A percentile compares a stretch with the other conserved stretches of the same genome.
These are phyloP conservation scores for Nannochloropsis oceanica DNA, from an alignment of 108 stramenopile genomes.

Conservation along the genomic window DNA sequence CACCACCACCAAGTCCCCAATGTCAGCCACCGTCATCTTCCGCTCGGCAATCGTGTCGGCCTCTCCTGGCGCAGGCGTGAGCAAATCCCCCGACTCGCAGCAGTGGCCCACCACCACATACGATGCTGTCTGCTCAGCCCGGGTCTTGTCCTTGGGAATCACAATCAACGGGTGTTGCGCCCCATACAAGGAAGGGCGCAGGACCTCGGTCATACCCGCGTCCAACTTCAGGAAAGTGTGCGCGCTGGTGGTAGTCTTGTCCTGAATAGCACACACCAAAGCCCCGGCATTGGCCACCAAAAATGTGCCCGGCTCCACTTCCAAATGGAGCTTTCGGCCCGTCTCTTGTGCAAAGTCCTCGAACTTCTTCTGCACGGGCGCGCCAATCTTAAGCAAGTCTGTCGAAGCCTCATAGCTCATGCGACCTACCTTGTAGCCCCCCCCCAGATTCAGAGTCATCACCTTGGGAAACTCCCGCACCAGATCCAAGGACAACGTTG, in stretches of 20 bases:
- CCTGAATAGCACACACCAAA: conserved; percentile 73
- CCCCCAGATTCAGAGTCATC: conserved; percentile 72
- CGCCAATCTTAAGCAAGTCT: conserved; percentile 75
- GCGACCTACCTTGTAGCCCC: conserved; percentile 96
- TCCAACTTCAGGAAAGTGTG: conserved; percentile 77
- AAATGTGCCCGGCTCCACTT: conserved; percentile 97
- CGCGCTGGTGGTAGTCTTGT: conserved; percentile 39
- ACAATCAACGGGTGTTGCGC: conserved; percentile 85
- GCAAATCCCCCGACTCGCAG: conserved; percentile 90
- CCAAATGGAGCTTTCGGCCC: conserved; percentile 69
- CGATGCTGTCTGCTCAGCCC: neutral
- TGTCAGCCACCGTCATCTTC: conserved; percentile 43
- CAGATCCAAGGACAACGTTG: conserved; percentile 63
- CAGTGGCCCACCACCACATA: conserved; percentile 97
- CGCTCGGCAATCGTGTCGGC: conserved; percentile 74
- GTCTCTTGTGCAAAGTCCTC: conserved; percentile 57
- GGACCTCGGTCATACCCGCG: conserved; percentile 94
- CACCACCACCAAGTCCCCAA: conserved; percentile 80
- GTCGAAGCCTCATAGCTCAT: conserved; percentile 68
- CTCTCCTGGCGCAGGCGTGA: conserved; percentile 82
- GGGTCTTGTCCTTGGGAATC: conserved; percentile 44
- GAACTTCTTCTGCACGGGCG: conserved; percentile 71
- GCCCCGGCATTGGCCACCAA: conserved; percentile 89
- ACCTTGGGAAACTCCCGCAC: conserved; percentile 67
- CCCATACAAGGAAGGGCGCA: conserved; percentile 92